phyloP scores from a whole-genome alignment of 805 yeast species.

The Suhomyces sp. region DNA sequence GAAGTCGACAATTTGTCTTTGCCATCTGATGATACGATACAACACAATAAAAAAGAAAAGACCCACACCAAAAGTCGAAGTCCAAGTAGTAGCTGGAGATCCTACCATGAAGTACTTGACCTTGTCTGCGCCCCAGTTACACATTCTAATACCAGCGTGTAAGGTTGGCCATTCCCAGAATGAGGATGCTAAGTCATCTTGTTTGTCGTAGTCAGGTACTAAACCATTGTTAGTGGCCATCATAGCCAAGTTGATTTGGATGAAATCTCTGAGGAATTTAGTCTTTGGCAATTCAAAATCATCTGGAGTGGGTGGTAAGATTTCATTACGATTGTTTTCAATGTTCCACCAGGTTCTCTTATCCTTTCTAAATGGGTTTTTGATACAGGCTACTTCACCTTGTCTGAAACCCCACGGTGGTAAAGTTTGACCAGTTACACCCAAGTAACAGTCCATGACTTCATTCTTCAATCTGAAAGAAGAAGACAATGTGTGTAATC shows the following conservation, averaged over 20 bases:
- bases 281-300: slow-evolving; percentile 72
- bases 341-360: slow-evolving; percentile 89
- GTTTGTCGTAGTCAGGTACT: slow-evolving; percentile 74
- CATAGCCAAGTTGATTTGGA: slow-evolving; percentile 79
- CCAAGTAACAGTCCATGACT: slow-evolving; percentile 76
- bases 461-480: slow-evolving; percentile 73
- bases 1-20: slow-evolving; percentile 66
- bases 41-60: slow-evolving; percentile 49
- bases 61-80: slow-evolving; percentile 62
- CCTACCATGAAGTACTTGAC: slow-evolving; percentile 68
- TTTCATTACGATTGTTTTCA: slow-evolving; percentile 63
- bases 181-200: slow-evolving; percentile 65
- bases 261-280: slow-evolving; percentile 71
- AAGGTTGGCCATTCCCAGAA: slow-evolving; percentile 93
- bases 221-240: slow-evolving; percentile 84
- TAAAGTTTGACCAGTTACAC: slow-evolving; percentile 74
- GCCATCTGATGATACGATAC: slow-evolving; percentile 54
- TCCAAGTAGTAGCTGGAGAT: slow-evolving; percentile 69
- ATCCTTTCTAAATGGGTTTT: slow-evolving; percentile 65
- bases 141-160: slow-evolving; percentile 71
- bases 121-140: slow-evolving; percentile 63
- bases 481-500: slow-evolving; percentile 78
- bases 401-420: slow-evolving; percentile 99
- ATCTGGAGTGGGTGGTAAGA: slow-evolving; percentile 58
- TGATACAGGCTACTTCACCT: slow-evolving; percentile 88